phyloP scores from a whole-genome alignment of 202 grass and related monocot species.

The Hordeum pubiflorum region DNA sequence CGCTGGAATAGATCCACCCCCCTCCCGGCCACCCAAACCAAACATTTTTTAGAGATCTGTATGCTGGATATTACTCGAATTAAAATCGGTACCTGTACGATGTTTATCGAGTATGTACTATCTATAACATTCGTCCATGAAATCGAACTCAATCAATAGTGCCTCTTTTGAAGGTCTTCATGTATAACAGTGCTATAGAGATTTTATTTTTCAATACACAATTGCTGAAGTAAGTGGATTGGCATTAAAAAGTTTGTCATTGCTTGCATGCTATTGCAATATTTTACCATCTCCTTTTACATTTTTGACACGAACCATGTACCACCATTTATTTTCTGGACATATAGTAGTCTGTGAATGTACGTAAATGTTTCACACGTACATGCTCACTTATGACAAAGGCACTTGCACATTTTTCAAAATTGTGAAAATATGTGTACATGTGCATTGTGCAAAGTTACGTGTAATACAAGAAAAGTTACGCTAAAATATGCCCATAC shows the following conservation, averaged over 20 bases:
- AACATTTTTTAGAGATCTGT: background rate
- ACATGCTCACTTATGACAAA: background rate
- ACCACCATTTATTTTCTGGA: background rate
- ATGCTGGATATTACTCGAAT: background rate
- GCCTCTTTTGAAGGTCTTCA: background rate
- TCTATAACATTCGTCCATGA: background rate
- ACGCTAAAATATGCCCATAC: background rate
- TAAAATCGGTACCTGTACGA: background rate
- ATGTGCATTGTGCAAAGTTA: background rate
- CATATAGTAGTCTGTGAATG: background rate
- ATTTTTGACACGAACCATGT: background rate
- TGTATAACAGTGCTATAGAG: background rate
- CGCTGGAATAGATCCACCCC: background rate
- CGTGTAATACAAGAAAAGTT: background rate
- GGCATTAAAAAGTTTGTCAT: background rate
- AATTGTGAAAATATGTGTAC: background rate
- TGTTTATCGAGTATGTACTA: background rate
- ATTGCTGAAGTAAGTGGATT: slow-evolving; percentile 1
- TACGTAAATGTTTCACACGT: background rate
- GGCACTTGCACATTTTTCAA: background rate
- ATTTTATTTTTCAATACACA: background rate
- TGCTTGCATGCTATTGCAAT: background rate
- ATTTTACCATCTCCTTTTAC: background rate
- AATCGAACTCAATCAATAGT: background rate
- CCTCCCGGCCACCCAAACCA: background rate